Percentiles rank a stretch among this genome's conserved stretches.
phyloP scores from a whole-genome alignment of 768 basidiomycete species.

The Tephrocybe sp. region DNA sequence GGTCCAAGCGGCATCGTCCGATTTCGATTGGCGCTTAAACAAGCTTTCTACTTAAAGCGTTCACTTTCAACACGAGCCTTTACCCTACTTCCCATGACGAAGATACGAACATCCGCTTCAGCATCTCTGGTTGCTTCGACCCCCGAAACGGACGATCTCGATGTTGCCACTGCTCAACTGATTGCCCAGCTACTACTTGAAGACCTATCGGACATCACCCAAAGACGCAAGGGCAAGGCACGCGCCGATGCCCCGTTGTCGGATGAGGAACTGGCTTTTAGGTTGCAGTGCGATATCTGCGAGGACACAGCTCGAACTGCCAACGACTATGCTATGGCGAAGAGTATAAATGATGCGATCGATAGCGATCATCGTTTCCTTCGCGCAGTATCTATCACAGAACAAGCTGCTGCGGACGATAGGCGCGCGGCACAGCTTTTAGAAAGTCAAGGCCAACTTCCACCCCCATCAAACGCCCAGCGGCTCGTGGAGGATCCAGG shows the following conservation, averaged over 20 bases:
- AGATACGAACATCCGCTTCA: slow-evolving; percentile 2
- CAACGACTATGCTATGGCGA: slow-evolving; percentile 15
- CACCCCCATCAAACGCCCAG: slow-evolving; percentile 16
- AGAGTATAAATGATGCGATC: slow-evolving; percentile 17
- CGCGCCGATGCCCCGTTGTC: slow-evolving; percentile 16
- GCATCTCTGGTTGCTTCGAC: neutral
- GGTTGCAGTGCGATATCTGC: slow-evolving; percentile 11
- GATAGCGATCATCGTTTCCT: slow-evolving; percentile 13
- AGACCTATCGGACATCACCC: slow-evolving; percentile 13
- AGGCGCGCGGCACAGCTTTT: slow-evolving; percentile 15
- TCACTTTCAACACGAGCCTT: neutral
- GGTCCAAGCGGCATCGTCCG: too few relatives aligned
- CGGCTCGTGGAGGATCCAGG: slow-evolving; percentile 13
- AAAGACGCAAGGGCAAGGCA: slow-evolving; percentile 20
- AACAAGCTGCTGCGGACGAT: slow-evolving; percentile 20
- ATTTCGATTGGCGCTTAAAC: slow-evolving; percentile 3
- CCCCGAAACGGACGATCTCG: slow-evolving; percentile 3
- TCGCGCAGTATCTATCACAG: slow-evolving; percentile 7
- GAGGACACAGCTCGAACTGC: slow-evolving; percentile 6
- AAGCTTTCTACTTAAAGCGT: neutral
- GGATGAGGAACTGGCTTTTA: slow-evolving; percentile 20
- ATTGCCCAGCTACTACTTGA: slow-evolving; percentile 10
- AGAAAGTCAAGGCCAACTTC: slow-evolving; percentile 6
- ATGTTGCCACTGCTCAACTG: slow-evolving; percentile 10
- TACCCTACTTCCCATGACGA: slow-evolving; percentile 2